Percentiles rank a stretch among this genome's conserved stretches.
Conservation (phyloP, 2,329 filamentous ascomycete genomes). For the Nannizziopsis arthrosporioides region DNA sequence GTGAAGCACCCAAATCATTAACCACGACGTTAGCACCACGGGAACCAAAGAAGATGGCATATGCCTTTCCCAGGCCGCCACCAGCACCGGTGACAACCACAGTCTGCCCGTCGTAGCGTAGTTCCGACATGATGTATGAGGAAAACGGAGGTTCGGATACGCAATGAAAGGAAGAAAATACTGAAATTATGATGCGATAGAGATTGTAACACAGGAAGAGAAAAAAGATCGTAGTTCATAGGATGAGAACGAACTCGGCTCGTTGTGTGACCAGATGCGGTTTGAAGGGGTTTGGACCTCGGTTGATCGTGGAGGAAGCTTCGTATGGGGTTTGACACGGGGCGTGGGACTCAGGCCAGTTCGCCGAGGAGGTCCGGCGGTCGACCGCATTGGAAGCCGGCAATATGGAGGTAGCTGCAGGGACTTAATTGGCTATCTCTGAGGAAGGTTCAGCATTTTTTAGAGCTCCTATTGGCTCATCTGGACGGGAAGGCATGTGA, state of each 20-base stretch:
- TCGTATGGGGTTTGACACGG: not conserved
- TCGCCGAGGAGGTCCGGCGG: not conserved
- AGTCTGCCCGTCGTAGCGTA: slow-evolving; percentile 79
- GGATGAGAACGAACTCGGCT: not conserved
- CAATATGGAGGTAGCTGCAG: not conserved
- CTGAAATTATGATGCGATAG: not conserved
- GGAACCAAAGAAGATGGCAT: slow-evolving; percentile 79
- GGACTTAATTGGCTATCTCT: no score
- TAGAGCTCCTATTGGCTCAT: no score
- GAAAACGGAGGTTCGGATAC: slow-evolving; percentile 14
- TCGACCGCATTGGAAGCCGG: not conserved
- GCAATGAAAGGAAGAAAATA: not conserved
- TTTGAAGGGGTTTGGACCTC: slow-evolving; percentile 2
- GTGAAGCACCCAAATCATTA: slow-evolving; percentile 86
- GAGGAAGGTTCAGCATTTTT: no score
- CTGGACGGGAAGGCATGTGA: no score
- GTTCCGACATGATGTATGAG: slow-evolving; percentile 46
- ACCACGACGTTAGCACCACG: slow-evolving; percentile 91
- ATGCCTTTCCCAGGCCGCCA: slow-evolving; percentile 69
- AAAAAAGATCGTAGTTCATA: slow-evolving; percentile 13
- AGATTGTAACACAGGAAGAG: slow-evolving; percentile 12
- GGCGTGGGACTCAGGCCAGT: not conserved
- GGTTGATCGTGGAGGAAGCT: not conserved
- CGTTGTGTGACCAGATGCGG: not conserved
- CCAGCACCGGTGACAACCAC: slow-evolving; percentile 81